These are phyloP conservation scores for Clavispora santaluciae DNA, from an alignment of 805 yeast species.

Conservation along the genomic window DNA sequence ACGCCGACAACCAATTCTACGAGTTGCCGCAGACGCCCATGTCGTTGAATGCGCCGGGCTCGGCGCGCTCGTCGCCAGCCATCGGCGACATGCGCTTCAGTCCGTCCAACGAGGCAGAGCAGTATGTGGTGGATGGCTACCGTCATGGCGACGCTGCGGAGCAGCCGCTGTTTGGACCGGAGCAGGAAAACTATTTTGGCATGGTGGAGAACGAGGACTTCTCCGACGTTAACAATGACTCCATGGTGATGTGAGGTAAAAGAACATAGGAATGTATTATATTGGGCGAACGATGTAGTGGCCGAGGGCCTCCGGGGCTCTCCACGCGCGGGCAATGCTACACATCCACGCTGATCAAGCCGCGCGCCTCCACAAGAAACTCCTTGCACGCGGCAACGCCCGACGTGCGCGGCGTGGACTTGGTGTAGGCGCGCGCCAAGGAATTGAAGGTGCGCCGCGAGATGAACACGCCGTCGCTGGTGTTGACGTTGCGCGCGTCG, in stretches of 20 bases:
- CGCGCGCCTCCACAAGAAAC: constrained; percentile 12
- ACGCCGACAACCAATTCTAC: constrained; percentile 7
- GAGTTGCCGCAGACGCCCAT: constrained; percentile 18
- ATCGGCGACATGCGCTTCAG: constrained; percentile 22
- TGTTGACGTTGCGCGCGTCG: constrained; percentile 7
- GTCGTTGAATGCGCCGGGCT: constrained; percentile 11
- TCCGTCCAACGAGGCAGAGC: constrained; percentile 36
- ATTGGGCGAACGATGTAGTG: no score
- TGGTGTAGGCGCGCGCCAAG: constrained; percentile 6
- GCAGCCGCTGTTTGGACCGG: constrained; percentile 20
- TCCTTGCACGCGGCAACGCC: constrained; percentile 7
- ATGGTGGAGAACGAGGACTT: constrained; percentile 24
- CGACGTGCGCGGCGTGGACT: neutral
- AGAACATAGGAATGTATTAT: constrained; percentile 5
- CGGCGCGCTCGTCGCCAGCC: constrained; percentile 14
- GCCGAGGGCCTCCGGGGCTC: no score
- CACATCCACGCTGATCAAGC: constrained; percentile 9
- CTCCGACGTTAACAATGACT: constrained; percentile 9
- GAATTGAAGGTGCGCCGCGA: constrained; percentile 7
- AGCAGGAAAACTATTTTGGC: constrained; percentile 37
- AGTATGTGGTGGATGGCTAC: constrained; percentile 34
- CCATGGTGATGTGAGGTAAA: constrained; percentile 5
- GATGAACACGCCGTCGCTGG: constrained; percentile 9
- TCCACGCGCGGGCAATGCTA: no score
- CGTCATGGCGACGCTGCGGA: constrained; percentile 1